Base-by-base conservation (phyloP, 1,284 basidiomycete genomes). In the Marasmius fiardii region DNA sequence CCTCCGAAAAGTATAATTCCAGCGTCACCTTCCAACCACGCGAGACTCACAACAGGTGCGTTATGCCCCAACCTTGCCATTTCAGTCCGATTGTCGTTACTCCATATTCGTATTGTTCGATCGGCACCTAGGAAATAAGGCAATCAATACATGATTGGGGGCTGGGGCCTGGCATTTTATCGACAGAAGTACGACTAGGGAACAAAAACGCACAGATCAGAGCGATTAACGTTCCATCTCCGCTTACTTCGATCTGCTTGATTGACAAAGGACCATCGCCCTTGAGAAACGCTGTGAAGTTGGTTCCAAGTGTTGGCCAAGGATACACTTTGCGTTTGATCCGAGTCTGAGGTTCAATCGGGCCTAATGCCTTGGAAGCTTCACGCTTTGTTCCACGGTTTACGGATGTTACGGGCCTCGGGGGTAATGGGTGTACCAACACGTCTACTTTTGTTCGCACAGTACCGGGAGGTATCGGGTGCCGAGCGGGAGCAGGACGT, bases 81-180 rank as follows among this genome's bases (percentile, higher is more conserved):
- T 65, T 83, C 81, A 23, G 62, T 59, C 26, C 69, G 66, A 31
- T 61, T 68, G 33, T 64, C 57, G 54, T 70, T 77, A 53, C 70
- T 72, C 74, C 82, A 86, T 65, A 87, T 78, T 47, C 84, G 81
- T 51, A 87, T 72, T 21, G 82, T 80, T 43, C 70, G 73, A 66
- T 87, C 84, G 50, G 71, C 68, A 61, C 79, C 80, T 81, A 6
- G 58, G 24, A 47, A 41, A 54, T 34, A 20, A 49, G 55, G 53
- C n/a, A n/a, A n/a, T n/a, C n/a, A n/a, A n/a, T n/a, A n/a, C n/a
- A n/a, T n/a, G n/a, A n/a, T n/a, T n/a, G n/a, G n/a, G n/a, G n/a
- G n/a, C n/a, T n/a, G n/a, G n/a, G n/a, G n/a, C n/a, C n/a, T n/a
- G n/a, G n/a, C n/a, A n/a, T n/a, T n/a, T n/a, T n/a, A n/a, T n/a